Percentiles rank a stretch among this genome's conserved stretches.
Conservation (phyloP, 2,329 filamentous ascomycete genomes). For the Colletotrichum costaricense region DNA sequence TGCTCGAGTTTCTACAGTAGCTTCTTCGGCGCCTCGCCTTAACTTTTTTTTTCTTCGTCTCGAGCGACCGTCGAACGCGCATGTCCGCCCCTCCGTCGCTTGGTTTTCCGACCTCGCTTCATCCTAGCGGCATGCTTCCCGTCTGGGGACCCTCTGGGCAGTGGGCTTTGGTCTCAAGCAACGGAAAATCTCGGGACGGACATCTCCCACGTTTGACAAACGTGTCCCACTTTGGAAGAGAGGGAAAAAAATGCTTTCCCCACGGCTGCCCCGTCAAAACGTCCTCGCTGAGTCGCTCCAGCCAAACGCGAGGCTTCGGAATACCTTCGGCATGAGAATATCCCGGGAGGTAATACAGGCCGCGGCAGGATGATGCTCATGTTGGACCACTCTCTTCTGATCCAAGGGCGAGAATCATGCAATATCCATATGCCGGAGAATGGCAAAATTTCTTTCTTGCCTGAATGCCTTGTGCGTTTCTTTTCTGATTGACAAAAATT, state of each 20-base stretch:
- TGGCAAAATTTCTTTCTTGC: background rate
- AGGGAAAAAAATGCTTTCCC: background rate
- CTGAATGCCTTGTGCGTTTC: background rate
- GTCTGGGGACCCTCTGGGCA: background rate
- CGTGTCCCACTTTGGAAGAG: background rate
- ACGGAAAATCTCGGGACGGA: conserved; percentile 31
- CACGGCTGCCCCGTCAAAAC: background rate
- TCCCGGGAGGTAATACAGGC: conserved; percentile 2
- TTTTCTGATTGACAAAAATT: background rate
- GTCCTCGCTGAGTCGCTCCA: background rate
- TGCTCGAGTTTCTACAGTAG: too few relatives aligned
- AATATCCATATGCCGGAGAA: conserved; percentile 9
- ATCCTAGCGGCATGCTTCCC: conserved; percentile 20
- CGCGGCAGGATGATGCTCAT: conserved; percentile 6
- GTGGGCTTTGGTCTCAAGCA: background rate
- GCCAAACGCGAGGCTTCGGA: conserved; percentile 25
- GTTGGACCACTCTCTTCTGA: conserved; percentile 33
- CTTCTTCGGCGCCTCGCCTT: background rate
- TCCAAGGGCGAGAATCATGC: conserved; percentile 15
- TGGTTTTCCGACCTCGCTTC: background rate
- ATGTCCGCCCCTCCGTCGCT: background rate
- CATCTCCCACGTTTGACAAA: conserved; percentile 17
- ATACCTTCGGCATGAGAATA: conserved; percentile 31
- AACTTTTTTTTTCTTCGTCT: background rate
- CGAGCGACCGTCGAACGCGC: background rate